Evolutionary conservation across 768 basidiomycete species (phyloP).

Genomic region (Agaricus blazei): DNA sequence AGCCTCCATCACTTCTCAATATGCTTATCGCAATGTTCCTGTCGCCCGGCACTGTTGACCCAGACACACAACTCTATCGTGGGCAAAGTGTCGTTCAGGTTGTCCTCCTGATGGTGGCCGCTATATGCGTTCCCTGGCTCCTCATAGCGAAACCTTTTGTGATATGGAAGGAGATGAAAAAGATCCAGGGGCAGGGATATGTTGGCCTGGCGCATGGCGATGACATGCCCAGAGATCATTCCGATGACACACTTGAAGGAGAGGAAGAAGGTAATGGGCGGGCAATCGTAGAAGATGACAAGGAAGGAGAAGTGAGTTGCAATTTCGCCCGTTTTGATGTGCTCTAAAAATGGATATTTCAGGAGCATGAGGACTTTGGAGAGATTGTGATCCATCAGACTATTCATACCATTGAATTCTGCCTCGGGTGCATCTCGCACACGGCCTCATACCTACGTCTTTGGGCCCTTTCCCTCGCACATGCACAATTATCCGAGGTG

Average conservation of each 20-base stretch:
- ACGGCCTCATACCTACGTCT: slow-evolving; percentile 91
- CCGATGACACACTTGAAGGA: slow-evolving; percentile 63
- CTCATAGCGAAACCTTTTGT: slow-evolving; percentile 90
- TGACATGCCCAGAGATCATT: slow-evolving; percentile 43
- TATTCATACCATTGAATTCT: slow-evolving; percentile 99
- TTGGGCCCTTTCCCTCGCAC: slow-evolving; percentile 97
- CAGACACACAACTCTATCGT: slow-evolving; percentile 67
- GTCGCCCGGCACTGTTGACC: slow-evolving; percentile 74
- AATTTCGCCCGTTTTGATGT: not conserved
- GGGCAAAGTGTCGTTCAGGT: slow-evolving; percentile 87
- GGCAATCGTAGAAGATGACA: slow-evolving; percentile 70
- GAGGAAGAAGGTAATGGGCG: slow-evolving; percentile 81
- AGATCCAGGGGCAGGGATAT: slow-evolving; percentile 82
- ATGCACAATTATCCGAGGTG: slow-evolving; percentile 95
- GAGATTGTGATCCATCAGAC: slow-evolving; percentile 96
- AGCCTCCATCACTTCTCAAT: slow-evolving; percentile 88
- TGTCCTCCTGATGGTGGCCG: slow-evolving; percentile 71
- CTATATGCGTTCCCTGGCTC: slow-evolving; percentile 93
- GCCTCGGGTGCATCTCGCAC: slow-evolving; percentile 97
- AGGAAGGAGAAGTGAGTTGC: slow-evolving; percentile 70
- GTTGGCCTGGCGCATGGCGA: slow-evolving; percentile 53
- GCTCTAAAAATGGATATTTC: slow-evolving; percentile 1
- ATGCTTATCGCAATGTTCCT: slow-evolving; percentile 98
- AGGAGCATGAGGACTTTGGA: slow-evolving; percentile 88
- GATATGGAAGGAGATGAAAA: slow-evolving; percentile 84